These are phyloP conservation scores for Geum urbanum DNA, from an alignment of 306 rosid genomes.

Conservation along the genomic window DNA sequence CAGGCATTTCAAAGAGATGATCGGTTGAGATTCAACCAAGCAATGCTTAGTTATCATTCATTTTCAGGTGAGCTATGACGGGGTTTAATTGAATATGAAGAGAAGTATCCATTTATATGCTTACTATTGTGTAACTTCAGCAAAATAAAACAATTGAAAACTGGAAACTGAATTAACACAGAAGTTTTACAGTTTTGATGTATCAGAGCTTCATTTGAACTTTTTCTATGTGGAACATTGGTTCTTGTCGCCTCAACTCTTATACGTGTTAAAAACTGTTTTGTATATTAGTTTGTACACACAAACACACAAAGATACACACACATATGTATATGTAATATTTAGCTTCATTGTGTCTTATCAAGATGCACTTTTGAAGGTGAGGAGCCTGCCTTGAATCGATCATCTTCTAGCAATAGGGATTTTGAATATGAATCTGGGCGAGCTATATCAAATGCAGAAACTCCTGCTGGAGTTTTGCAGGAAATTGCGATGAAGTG, in stretches of 20 bases:
- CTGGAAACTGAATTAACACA: too few relatives aligned
- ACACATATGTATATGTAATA: too few relatives aligned
- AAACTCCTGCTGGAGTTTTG: conserved; percentile 57
- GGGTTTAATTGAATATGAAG: conserved; percentile 18
- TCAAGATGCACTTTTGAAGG: conserved; percentile 46
- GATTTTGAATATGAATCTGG: conserved; percentile 71
- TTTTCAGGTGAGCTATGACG: conserved; percentile 58
- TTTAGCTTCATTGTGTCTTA: conserved; percentile 17
- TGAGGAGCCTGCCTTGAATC: conserved; percentile 61
- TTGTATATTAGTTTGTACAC: not conserved
- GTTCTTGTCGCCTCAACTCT: too few relatives aligned
- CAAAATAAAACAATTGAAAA: too few relatives aligned
- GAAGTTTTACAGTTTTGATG: not conserved
- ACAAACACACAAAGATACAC: not conserved
- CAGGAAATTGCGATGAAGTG: conserved; percentile 88
- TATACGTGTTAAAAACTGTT: not conserved
- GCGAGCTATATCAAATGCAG: conserved; percentile 46
- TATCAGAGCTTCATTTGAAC: not conserved
- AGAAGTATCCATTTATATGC: not conserved
- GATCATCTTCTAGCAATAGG: conserved; percentile 64
- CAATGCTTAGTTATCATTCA: conserved; percentile 50
- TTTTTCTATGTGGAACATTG: too few relatives aligned
- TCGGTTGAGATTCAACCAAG: conserved; percentile 65
- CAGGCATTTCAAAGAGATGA: conserved; percentile 90
- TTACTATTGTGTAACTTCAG: too few relatives aligned